Conservation (phyloP, 1,284 basidiomycete species). For the Xerocomus amazonicus region DNA sequence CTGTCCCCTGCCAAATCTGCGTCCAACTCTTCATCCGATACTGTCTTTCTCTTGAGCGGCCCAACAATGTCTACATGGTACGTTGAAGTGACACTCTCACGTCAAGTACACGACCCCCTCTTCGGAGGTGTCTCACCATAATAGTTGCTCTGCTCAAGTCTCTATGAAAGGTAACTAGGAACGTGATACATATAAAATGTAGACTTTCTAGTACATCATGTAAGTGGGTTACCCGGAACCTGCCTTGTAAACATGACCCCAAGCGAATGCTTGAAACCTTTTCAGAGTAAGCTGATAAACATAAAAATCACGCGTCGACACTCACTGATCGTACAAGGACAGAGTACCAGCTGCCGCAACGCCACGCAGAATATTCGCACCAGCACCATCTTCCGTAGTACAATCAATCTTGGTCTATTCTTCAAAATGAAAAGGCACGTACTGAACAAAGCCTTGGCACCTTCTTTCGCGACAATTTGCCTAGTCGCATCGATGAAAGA, state of each 20-base stretch:
- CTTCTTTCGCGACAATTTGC: constrained; percentile 60
- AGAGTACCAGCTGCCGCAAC: constrained; percentile 73
- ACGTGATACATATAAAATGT: not conserved
- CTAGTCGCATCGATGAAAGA: constrained; percentile 61
- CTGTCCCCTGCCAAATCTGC: too few relatives aligned
- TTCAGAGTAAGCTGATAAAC: too few relatives aligned
- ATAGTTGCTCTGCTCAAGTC: not conserved
- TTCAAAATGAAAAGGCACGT: constrained; percentile 7
- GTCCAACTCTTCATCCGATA: too few relatives aligned
- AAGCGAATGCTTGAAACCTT: constrained; percentile 42
- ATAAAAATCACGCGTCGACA: constrained; percentile 7
- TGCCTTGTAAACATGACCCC: constrained; percentile 40
- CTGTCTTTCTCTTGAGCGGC: too few relatives aligned
- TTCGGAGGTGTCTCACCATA: constrained; percentile 2
- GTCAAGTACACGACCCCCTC: constrained; percentile 3
- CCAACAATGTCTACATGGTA: too few relatives aligned
- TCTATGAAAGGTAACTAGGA: not conserved
- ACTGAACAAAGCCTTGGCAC: constrained; percentile 58
- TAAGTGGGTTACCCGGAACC: constrained; percentile 30
- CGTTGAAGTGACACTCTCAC: too few relatives aligned
- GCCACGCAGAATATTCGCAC: constrained; percentile 60
- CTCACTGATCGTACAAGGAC: constrained; percentile 65
- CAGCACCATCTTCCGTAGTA: constrained; percentile 40
- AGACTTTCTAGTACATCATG: not conserved
- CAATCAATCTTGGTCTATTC: constrained; percentile 1